phyloP scores from a whole-genome alignment of 495 filamentous ascomycete genomes.

The Trichoderma gamsii region DNA sequence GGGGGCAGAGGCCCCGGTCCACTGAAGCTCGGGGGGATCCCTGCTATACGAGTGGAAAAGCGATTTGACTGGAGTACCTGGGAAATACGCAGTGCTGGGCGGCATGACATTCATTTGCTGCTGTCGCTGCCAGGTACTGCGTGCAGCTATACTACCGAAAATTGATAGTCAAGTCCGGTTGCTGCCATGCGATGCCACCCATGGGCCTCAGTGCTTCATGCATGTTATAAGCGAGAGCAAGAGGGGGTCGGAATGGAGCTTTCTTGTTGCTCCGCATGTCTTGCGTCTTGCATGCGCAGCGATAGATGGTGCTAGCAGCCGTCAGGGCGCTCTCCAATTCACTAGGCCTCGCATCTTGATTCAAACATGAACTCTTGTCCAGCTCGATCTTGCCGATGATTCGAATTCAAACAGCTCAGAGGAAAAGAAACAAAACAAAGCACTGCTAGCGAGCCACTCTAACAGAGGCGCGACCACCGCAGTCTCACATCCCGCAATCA shows the following conservation, averaged over 20 bases:
- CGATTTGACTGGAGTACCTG: not conserved
- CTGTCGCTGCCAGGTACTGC: not conserved
- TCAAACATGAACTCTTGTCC: no score
- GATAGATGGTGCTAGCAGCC: no score
- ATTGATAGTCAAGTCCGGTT: not conserved
- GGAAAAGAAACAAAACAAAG: not conserved
- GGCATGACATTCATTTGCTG: not conserved
- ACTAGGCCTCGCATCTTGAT: no score
- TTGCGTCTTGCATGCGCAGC: not conserved
- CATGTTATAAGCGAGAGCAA: not conserved
- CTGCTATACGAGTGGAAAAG: not conserved
- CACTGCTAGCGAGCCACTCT: not conserved
- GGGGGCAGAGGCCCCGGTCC: not conserved
- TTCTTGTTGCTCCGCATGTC: not conserved
- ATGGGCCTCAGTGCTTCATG: not conserved
- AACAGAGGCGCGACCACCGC: constrained; percentile 3
- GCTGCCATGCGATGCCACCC: constrained; percentile 11
- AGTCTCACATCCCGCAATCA: constrained; percentile 5
- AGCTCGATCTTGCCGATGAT: not conserved
- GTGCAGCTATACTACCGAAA: not conserved
- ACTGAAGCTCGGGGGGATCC: not conserved
- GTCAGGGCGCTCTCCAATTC: no score
- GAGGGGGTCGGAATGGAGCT: not conserved
- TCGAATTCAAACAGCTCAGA: not conserved
- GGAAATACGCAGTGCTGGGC: not conserved